phyloP scores from a whole-genome alignment of 2,329 filamentous ascomycete genomes.

The Podosphaera xanthii region DNA sequence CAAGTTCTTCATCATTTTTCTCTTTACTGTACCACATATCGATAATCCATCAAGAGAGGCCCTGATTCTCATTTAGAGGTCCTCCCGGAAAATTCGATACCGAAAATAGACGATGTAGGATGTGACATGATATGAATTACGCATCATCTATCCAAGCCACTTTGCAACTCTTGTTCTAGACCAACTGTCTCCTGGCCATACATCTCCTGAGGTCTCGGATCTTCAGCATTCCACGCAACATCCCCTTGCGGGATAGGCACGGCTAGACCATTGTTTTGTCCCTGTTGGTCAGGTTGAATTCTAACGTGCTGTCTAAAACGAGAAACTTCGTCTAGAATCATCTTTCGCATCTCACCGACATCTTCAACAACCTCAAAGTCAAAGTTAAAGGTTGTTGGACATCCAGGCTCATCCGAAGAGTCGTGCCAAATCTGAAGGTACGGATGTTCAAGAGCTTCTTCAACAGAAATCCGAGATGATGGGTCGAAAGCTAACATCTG shows the following conservation, averaged over 20 bases:
- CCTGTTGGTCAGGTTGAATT: constrained; percentile 15
- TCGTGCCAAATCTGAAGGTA: constrained; percentile 96
- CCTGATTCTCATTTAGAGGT: neutral
- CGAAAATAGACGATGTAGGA: neutral
- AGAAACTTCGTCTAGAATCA: constrained; percentile 90
- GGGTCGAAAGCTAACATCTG: constrained; percentile 96
- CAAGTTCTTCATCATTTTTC: no score
- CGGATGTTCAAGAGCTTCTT: constrained; percentile 84
- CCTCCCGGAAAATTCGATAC: neutral
- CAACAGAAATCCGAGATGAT: constrained; percentile 75
- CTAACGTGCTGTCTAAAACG: constrained; percentile 45
- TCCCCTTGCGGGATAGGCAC: constrained; percentile 16
- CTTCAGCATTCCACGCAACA: constrained; percentile 16
- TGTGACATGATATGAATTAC: no score
- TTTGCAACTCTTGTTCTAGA: constrained; percentile 17
- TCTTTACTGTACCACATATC: no score
- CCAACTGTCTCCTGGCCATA: constrained; percentile 14
- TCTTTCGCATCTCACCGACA: constrained; percentile 79
- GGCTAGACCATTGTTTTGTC: constrained; percentile 9
- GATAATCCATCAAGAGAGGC: no score
- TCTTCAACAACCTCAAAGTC: constrained; percentile 96
- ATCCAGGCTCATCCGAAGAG: constrained; percentile 80
- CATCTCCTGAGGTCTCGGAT: constrained; percentile 17
- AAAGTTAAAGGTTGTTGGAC: constrained; percentile 90
- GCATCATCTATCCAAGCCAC: constrained; percentile 13